Evolutionary conservation across 176 grass and related monocot genomes (phyloP), one percentile per base, ranked within the genome.

Genomic region (Dactylis glomerata): DNA sequence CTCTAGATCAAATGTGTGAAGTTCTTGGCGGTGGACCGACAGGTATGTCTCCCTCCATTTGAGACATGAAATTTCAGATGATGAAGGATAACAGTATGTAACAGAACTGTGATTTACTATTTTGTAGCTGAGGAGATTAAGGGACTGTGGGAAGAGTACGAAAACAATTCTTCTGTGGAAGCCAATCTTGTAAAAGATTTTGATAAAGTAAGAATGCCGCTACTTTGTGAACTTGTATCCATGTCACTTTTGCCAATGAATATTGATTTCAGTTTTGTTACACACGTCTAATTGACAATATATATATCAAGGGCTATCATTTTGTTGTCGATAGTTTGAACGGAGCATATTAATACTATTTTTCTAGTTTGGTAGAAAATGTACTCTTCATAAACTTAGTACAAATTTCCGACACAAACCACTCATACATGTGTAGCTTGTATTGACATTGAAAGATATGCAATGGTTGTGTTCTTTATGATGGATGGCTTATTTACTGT

Each of bases 111-210:
- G 61, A 33, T 68, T 26, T 59, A 6, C 31, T 75, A 41, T 86
- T 89, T 63, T 85, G 49, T 79, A 98, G 96, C 96, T 76, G 85
- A 98, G 49, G 96, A 98, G 82, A 94, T 98, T 82, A 88, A 88
- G 84, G 93, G 82, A 56, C 84, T 98, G 31, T 98, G 96, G 96
- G 81, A 87, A 77, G 96, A 98, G 77, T 98, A 98, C 55, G 96
- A 98, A 82, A 88, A 92, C 19, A 98, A 98, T 85, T 92, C 96
- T 85, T 98, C 96, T 44, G 76, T 93, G 50, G 96, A 98, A 94
- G 96, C 93, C 74, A 95, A 90, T 86, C 64, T 98, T 75, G 93
- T 98, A 37, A 95, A 98, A 86, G 96, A 98, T 88, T 95, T 95
- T 83, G 96, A 98, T 82, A 98, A 98, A 93, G 96, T 98, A 68